Conservation (phyloP, 2,329 filamentous ascomycete species). For the Aspergillus sp. region DNA sequence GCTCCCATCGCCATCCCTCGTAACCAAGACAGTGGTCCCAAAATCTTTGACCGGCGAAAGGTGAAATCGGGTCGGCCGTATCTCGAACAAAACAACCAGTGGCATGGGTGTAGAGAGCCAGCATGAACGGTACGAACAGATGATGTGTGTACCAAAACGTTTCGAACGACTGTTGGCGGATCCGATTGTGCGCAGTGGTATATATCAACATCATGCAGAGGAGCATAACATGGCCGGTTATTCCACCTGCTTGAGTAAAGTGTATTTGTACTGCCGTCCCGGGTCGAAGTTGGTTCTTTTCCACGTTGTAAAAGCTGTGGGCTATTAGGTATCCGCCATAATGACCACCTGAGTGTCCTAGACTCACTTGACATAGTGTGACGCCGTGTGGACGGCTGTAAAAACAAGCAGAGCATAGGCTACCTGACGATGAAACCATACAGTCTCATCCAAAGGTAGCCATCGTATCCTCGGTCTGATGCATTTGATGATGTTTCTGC, state of each 20-base stretch:
- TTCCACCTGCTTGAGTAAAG: constrained; percentile 82
- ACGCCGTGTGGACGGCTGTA: constrained; percentile 70
- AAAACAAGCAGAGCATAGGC: constrained; percentile 88
- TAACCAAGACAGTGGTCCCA: constrained; percentile 96
- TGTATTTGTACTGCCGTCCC: constrained; percentile 85
- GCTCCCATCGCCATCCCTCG: constrained; percentile 95
- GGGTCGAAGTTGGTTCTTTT: constrained; percentile 76
- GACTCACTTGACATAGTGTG: constrained; percentile 90
- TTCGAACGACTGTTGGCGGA: constrained; percentile 95
- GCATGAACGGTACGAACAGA: constrained; percentile 92
- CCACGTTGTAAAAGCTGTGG: constrained; percentile 87
- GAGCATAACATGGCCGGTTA: constrained; percentile 96
- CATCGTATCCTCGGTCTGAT: constrained; percentile 84
- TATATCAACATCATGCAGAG: constrained; percentile 99
- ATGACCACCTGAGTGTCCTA: too few species aligned
- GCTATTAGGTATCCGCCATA: constrained; percentile 23
- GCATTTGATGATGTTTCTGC: constrained; percentile 81
- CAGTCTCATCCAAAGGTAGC: constrained; percentile 90
- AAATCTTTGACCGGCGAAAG: constrained; percentile 77
- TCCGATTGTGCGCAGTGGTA: constrained; percentile 88
- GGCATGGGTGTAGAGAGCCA: constrained; percentile 93
- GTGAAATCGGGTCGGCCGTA: constrained; percentile 68
- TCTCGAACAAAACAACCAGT: constrained; percentile 96
- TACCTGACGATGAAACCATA: constrained; percentile 95
- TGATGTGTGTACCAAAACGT: constrained; percentile 99